Conservation (phyloP, 495 filamentous ascomycete species). For the Rusavskia elegans region DNA sequence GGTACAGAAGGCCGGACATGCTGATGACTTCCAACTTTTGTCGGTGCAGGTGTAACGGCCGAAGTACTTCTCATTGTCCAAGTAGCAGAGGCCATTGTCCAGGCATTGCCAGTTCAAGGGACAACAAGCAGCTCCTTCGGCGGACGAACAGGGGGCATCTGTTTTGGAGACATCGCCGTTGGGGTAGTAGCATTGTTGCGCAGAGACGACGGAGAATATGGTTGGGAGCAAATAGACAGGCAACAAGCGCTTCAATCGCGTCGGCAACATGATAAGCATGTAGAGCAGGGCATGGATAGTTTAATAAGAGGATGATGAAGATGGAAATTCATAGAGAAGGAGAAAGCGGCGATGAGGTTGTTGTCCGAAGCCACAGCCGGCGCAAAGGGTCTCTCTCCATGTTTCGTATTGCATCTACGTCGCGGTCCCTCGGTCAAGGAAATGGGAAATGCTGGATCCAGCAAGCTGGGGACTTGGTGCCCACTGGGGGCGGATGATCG, state of each 20-base stretch:
- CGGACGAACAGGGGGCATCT: constrained; percentile 7
- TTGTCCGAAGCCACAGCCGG: no score
- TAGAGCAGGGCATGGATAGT: background rate
- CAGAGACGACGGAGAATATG: background rate
- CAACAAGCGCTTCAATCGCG: background rate
- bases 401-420: no score
- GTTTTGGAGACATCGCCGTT: constrained; percentile 7
- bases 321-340: background rate
- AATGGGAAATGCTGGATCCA: no score
- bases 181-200: constrained; percentile 10
- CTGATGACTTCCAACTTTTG: constrained; percentile 7
- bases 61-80: constrained; percentile 4
- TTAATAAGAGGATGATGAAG: background rate
- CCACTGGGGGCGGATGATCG: no score
- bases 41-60: constrained; percentile 14
- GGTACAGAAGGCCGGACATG: constrained; percentile 11
- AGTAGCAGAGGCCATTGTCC: constrained; percentile 12
- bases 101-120: constrained; percentile 9
- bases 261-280: background rate
- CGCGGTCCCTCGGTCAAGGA: no score
- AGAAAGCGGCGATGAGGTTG: background rate
- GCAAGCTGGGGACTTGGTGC: no score
- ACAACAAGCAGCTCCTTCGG: constrained; percentile 10
- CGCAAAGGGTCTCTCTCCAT: no score
- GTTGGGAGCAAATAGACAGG: background rate